A percentile compares a stretch with the other conserved stretches of the same genome.
Conservation (phyloP, 2,329 filamentous ascomycete species). For the Talaromyces sp. region DNA sequence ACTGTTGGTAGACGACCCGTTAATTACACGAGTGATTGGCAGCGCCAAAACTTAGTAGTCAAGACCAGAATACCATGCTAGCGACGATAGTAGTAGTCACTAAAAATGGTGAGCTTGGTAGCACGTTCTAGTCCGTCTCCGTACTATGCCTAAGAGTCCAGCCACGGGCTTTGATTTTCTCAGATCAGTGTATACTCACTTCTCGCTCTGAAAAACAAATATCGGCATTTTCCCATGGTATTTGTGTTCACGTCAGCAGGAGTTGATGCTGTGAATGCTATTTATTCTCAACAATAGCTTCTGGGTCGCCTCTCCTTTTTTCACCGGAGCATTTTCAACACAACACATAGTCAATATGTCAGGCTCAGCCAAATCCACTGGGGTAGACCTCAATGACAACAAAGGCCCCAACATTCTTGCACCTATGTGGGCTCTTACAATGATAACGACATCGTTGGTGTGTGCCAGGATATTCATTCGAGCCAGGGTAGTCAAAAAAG, state of each 20-base stretch:
- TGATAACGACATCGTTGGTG: slow-evolving; percentile 24
- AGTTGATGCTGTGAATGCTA: background rate
- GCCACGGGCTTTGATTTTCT: background rate
- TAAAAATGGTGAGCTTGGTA: background rate
- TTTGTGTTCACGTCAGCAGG: background rate
- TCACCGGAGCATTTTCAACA: background rate
- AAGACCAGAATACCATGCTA: background rate
- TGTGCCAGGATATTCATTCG: slow-evolving; percentile 26
- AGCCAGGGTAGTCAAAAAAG: slow-evolving; percentile 20
- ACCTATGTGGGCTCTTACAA: slow-evolving; percentile 24
- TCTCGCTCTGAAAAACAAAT: background rate
- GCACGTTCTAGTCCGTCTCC: background rate
- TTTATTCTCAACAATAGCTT: background rate
- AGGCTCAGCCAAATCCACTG: background rate
- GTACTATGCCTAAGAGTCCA: background rate
- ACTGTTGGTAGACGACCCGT: background rate
- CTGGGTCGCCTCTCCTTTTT: background rate
- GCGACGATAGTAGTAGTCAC: background rate
- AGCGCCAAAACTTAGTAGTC: background rate
- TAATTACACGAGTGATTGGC: background rate
- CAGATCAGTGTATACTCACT: background rate
- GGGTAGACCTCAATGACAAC: slow-evolving; percentile 11
- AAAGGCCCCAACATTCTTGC: slow-evolving; percentile 28
- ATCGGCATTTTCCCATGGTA: background rate
- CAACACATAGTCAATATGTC: slow-evolving; percentile 4